Percentiles rank a stretch among this genome's conserved stretches.
These are phyloP conservation scores for Ettlia oleoabundans DNA, from an alignment of 139 green algal genomes.

Conservation along the genomic window DNA sequence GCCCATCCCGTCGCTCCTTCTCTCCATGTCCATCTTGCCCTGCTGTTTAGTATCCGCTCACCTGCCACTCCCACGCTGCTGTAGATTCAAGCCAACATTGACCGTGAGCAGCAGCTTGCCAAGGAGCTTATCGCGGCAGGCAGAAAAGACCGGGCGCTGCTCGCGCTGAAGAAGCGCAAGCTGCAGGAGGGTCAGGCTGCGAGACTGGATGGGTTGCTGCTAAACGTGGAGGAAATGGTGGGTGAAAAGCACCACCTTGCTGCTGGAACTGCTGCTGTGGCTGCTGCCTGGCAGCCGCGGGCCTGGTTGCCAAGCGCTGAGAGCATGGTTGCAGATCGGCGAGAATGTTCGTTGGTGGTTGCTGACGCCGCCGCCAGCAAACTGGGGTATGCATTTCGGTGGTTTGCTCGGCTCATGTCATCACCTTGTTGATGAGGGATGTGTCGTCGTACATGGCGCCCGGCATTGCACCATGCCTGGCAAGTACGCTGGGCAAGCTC, in stretches of 20 bases:
- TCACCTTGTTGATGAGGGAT: too few relatives aligned
- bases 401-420: too few relatives aligned
- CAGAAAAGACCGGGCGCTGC: slow-evolving; percentile 63
- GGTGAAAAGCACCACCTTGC: too few relatives aligned
- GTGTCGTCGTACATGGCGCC: not conserved
- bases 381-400: too few relatives aligned
- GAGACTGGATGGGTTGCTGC: slow-evolving; percentile 57
- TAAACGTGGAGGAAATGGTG: slow-evolving; percentile 84
- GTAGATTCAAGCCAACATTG: slow-evolving; percentile 59
- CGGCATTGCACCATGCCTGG: too few relatives aligned
- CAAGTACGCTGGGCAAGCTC: not conserved
- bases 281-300: not conserved
- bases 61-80: not conserved
- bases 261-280: not conserved
- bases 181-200: slow-evolving; percentile 66
- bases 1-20: too few relatives aligned
- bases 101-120: slow-evolving; percentile 52
- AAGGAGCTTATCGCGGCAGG: slow-evolving; percentile 49
- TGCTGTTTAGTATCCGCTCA: not conserved
- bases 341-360: too few relatives aligned
- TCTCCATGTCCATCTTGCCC: too few relatives aligned
- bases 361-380: too few relatives aligned
- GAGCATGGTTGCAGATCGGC: too few relatives aligned
- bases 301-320: too few relatives aligned
- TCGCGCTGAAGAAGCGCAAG: slow-evolving; percentile 78